phyloP scores from a whole-genome alignment of 805 yeast species.

The Komagataella mondaviorum region DNA sequence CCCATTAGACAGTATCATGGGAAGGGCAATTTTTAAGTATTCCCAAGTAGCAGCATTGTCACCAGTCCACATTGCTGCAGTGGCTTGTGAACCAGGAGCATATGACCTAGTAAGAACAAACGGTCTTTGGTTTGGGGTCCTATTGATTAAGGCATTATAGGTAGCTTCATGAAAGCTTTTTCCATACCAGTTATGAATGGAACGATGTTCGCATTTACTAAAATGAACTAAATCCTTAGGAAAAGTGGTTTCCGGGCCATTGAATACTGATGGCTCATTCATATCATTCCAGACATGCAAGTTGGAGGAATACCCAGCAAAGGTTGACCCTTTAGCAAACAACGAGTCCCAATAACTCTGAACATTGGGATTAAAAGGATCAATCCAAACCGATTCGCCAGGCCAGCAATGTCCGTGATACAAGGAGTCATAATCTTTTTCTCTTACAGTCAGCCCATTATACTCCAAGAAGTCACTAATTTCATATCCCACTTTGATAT shows the following conservation, averaged over 20 bases:
- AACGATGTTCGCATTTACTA: slow-evolving; percentile 82
- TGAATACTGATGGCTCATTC: slow-evolving; percentile 94
- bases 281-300: slow-evolving; percentile 92
- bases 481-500: slow-evolving; percentile 58
- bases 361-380: slow-evolving; percentile 57
- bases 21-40: slow-evolving; percentile 63
- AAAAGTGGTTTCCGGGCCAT: slow-evolving; percentile 88
- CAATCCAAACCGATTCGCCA: slow-evolving; percentile 91
- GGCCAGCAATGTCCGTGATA: slow-evolving; percentile 96
- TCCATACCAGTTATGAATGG: slow-evolving; percentile 82
- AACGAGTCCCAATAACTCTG: slow-evolving; percentile 43
- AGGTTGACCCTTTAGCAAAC: slow-evolving; percentile 29
- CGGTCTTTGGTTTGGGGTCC: slow-evolving; percentile 53
- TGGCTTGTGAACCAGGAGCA: slow-evolving; percentile 83
- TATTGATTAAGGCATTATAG: slow-evolving; percentile 41
- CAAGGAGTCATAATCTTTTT: slow-evolving; percentile 24
- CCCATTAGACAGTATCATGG: slow-evolving; percentile 77
- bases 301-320: slow-evolving; percentile 43
- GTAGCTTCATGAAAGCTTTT: slow-evolving; percentile 73
- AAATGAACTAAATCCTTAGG: slow-evolving; percentile 71
- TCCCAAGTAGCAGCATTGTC: slow-evolving; percentile 94
- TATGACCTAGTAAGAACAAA: slow-evolving; percentile 79
- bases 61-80: slow-evolving; percentile 96
- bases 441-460: slow-evolving; percentile 28
- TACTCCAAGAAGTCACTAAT: slow-evolving; percentile 40